Evolutionary conservation across 306 rosid species (phyloP).

Genomic region (Ormosia emarginata): DNA sequence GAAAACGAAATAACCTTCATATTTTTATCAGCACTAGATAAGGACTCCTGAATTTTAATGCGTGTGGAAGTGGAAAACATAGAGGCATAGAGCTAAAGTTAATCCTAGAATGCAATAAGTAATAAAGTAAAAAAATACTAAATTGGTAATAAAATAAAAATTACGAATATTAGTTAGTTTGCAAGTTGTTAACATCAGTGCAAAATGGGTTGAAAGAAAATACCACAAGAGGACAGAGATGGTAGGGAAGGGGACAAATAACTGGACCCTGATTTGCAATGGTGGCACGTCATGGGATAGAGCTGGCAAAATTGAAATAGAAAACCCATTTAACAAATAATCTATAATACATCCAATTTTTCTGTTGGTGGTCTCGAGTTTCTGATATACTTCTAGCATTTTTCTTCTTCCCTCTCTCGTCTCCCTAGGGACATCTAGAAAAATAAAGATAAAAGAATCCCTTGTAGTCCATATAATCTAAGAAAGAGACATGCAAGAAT

Average conservation of each 20-base stretch:
- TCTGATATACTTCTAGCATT: neutral
- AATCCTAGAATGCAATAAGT: neutral
- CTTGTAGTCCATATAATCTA: neutral
- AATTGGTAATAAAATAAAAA: neutral
- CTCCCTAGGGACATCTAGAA: neutral
- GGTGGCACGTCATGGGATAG: neutral
- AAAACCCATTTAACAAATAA: constrained; percentile 14
- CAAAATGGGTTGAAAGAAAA: neutral
- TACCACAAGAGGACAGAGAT: neutral
- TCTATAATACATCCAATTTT: neutral
- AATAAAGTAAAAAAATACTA: neutral
- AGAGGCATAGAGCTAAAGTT: neutral
- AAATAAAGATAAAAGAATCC: neutral
- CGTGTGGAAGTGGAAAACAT: neutral
- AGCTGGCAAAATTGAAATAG: constrained; percentile 27
- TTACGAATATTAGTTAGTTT: neutral
- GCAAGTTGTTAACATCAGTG: neutral
- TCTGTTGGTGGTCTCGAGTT: neutral
- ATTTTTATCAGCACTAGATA: neutral
- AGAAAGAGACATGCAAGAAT: neutral
- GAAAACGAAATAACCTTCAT: neutral
- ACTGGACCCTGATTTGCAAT: constrained; percentile 19
- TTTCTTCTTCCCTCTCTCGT: neutral
- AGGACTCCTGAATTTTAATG: neutral
- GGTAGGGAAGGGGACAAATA: neutral